Base-by-base conservation (phyloP, 139 green algal genomes). In the Klebsormidium nitens region DNA sequence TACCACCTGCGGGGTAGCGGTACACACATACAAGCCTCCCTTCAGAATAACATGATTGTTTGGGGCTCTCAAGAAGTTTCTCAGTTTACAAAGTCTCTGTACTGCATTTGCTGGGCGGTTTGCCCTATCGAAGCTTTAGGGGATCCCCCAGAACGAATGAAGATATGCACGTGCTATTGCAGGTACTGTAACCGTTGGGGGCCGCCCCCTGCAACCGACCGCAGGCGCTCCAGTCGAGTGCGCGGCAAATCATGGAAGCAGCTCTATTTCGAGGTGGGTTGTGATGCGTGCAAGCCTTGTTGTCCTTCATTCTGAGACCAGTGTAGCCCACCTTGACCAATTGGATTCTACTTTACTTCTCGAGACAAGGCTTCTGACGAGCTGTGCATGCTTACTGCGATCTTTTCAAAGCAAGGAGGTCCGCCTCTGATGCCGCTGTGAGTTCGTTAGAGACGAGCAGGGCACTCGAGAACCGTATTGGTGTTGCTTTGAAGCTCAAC, bases 121-220 rank as follows among this genome's bases (percentile, higher is more conserved):
- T n/a, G n/a, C n/a, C n/a, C n/a, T n/a, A n/a, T n/a, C n/a, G n/a
- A n/a, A n/a, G n/a, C n/a, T n/a, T n/a, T n/a, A n/a, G n/a, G n/a
- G n/a, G n/a, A n/a, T n/a, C n/a, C n/a, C n/a, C n/a, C n/a, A n/a
- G n/a, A n/a, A n/a, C n/a, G n/a, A n/a, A n/a, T n/a, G n/a, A n/a
- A n/a, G n/a, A n/a, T n/a, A 55, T 23, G 23, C 23, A n/a, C 23
- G 23, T 55, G 46, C 46, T 55, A n/a, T 55, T 55, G 23, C 59
- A 67, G 59, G 14, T 67, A 67, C 59, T 67, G 59, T 44, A 29
- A 48, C 4, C 4, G 59, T 29, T 67, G 59, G 59, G 59, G 59
- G 42, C 36, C 59, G 5, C 59, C 17, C 26, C 14, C 44, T 52
- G 44, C 14, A 52, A n/a, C n/a, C n/a, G 44, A 52, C 44, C 44